A percentile compares a stretch with the other conserved stretches of the same genome.
These are phyloP conservation scores for Trypanosoma boissoni DNA, from an alignment of 208 protist species.

Conservation along the genomic window DNA sequence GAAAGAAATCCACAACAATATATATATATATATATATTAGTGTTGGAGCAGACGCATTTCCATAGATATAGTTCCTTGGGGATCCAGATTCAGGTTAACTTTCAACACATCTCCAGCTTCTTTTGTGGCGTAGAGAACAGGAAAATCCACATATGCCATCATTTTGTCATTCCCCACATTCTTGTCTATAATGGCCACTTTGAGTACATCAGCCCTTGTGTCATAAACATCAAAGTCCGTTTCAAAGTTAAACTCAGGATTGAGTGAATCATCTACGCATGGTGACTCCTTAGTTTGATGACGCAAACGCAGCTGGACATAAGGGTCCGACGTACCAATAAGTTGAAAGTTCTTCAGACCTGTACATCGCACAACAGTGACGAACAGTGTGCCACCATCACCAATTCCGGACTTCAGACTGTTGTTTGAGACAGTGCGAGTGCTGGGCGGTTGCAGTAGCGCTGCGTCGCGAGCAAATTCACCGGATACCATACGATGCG, in stretches of 20 bases:
- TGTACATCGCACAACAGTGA: constrained; percentile 45
- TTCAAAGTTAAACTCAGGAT: constrained; percentile 67
- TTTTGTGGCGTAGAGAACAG: constrained; percentile 26
- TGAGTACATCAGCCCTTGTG: constrained; percentile 34
- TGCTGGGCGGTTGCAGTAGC: constrained; percentile 23
- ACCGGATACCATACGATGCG: constrained; percentile 31
- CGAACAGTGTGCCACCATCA: constrained; percentile 50
- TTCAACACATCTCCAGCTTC: constrained; percentile 24
- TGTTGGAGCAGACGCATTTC: constrained; percentile 37
- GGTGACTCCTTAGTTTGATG: constrained; percentile 33
- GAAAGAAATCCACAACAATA: background rate
- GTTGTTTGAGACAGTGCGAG: constrained; percentile 13
- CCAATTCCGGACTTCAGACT: background rate
- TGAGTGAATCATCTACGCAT: constrained; percentile 46
- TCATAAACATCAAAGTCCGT: constrained; percentile 51
- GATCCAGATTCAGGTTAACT: constrained; percentile 47
- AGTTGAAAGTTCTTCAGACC: constrained; percentile 56
- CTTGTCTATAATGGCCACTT: constrained; percentile 62
- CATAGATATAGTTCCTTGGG: constrained; percentile 50
- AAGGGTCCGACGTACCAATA: constrained; percentile 64
- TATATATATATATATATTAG: constrained; percentile 5
- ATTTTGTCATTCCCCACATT: constrained; percentile 57
- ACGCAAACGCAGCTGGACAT: constrained; percentile 55
- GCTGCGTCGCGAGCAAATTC: constrained; percentile 24
- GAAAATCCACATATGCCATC: constrained; percentile 52